phyloP scores from a whole-genome alignment of 78 protist genomes.

The Dictyostelium citrinum region DNA sequence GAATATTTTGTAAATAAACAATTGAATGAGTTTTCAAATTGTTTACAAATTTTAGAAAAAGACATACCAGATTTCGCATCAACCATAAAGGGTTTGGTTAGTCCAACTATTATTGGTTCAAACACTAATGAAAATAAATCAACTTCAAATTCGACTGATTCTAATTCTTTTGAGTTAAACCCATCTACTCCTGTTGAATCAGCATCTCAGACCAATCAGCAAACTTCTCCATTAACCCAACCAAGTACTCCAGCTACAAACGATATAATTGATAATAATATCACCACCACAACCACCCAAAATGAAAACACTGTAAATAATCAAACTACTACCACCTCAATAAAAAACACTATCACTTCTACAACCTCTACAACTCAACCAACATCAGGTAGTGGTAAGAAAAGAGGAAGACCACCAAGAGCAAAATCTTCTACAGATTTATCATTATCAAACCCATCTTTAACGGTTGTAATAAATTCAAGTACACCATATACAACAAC shows the following conservation, averaged over 20 bases:
- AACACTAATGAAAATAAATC: background rate
- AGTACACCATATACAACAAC: background rate
- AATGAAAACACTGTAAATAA: background rate
- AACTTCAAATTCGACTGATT: background rate
- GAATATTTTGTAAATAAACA: background rate
- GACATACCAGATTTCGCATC: background rate
- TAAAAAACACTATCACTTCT: too few relatives aligned
- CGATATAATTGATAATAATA: background rate
- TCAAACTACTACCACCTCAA: background rate
- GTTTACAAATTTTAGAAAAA: background rate
- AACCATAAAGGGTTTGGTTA: background rate
- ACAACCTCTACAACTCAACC: background rate
- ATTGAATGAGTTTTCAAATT: background rate
- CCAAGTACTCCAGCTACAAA: background rate
- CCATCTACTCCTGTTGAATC: background rate
- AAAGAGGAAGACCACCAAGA: constrained; percentile 1
- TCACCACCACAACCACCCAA: background rate
- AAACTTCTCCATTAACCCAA: background rate
- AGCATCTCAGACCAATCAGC: background rate
- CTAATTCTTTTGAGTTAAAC: background rate
- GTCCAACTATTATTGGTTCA: background rate
- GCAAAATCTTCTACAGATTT: background rate
- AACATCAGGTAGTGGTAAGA: background rate
- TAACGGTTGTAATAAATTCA: background rate
- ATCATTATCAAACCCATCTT: background rate